Percentiles rank a stretch among this genome's conserved stretches.
Evolutionary conservation across 2,329 filamentous ascomycete species (phyloP).

Genomic region (Aureobasidium melanogenum): DNA sequence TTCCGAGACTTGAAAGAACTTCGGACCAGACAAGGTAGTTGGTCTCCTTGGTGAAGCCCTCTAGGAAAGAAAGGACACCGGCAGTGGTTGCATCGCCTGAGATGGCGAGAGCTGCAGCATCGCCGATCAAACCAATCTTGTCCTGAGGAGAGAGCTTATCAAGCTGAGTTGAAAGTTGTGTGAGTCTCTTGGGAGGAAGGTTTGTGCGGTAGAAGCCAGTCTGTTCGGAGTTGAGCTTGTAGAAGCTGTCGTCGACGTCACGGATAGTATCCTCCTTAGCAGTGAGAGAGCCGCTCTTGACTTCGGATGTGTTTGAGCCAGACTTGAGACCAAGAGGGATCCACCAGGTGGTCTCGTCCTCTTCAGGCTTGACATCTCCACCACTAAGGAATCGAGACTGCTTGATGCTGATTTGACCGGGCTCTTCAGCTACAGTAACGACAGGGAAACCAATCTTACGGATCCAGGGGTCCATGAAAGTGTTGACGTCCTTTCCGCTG

Average conservation of each 20-base stretch:
- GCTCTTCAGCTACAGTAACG: slow-evolving; percentile 74
- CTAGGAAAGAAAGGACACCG: slow-evolving; percentile 71
- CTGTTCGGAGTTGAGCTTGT: slow-evolving; percentile 86
- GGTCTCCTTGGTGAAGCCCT: slow-evolving; percentile 72
- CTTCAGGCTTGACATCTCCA: slow-evolving; percentile 82
- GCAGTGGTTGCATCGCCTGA: slow-evolving; percentile 77
- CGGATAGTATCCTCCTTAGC: slow-evolving; percentile 68
- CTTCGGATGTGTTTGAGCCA: slow-evolving; percentile 54
- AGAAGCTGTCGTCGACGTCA: slow-evolving; percentile 70
- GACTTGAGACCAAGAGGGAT: slow-evolving; percentile 80
- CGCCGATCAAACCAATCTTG: slow-evolving; percentile 86
- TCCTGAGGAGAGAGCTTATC: slow-evolving; percentile 72
- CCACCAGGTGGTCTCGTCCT: slow-evolving; percentile 94
- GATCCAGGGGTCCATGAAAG: slow-evolving; percentile 92
- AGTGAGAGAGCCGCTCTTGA: slow-evolving; percentile 60
- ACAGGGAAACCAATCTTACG: slow-evolving; percentile 91
- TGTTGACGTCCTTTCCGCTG: slow-evolving; percentile 76
- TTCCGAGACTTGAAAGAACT: slow-evolving; percentile 65
- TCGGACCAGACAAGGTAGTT: slow-evolving; percentile 88
- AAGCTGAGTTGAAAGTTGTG: slow-evolving; percentile 68
- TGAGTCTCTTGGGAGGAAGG: slow-evolving; percentile 76
- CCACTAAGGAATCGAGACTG: slow-evolving; percentile 87
- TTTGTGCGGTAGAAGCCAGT: slow-evolving; percentile 90
- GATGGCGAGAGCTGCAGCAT: slow-evolving; percentile 79
- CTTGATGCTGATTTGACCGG: slow-evolving; percentile 69